Conservation (phyloP, 352 stramenopile species). For the Pythium angustatum region DNA sequence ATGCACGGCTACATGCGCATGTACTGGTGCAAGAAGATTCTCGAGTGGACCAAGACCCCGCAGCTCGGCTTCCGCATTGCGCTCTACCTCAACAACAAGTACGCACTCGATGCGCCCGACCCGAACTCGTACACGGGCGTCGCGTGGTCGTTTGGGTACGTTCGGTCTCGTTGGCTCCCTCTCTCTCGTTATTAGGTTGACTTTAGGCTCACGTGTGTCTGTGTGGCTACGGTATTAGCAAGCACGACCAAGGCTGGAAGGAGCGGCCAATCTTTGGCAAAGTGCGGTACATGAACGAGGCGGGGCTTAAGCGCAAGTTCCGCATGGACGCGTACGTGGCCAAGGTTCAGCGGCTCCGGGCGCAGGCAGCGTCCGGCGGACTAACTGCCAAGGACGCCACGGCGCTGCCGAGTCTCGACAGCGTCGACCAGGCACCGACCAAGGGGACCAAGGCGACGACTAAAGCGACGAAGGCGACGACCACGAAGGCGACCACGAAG, state of each 20-base stretch:
- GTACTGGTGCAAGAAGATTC: constrained; percentile 99
- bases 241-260: constrained; percentile 98
- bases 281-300: constrained; percentile 99
- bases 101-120: constrained; percentile 96
- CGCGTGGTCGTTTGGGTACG: constrained; percentile 76
- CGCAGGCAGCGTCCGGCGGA: background rate
- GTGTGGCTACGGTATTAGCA: constrained; percentile 35
- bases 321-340: constrained; percentile 89
- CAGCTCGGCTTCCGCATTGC: constrained; percentile 90
- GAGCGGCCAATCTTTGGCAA: constrained; percentile 98
- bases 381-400: background rate
- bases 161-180: too few species aligned
- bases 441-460: background rate
- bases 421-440: background rate
- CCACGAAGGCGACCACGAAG: background rate
- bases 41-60: constrained; percentile 96
- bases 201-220: too few species aligned
- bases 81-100: constrained; percentile 98
- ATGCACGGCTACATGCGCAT: constrained; percentile 95
- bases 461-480: constrained; percentile 6
- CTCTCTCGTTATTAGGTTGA: too few species aligned
- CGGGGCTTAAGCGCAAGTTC: constrained; percentile 98
- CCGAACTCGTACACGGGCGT: constrained; percentile 92
- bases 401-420: background rate
- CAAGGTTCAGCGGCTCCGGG: constrained; percentile 41